These are phyloP conservation scores for Talaromyces sp. DNA, from an alignment of 2,329 filamentous ascomycete species.

Conservation along the genomic window DNA sequence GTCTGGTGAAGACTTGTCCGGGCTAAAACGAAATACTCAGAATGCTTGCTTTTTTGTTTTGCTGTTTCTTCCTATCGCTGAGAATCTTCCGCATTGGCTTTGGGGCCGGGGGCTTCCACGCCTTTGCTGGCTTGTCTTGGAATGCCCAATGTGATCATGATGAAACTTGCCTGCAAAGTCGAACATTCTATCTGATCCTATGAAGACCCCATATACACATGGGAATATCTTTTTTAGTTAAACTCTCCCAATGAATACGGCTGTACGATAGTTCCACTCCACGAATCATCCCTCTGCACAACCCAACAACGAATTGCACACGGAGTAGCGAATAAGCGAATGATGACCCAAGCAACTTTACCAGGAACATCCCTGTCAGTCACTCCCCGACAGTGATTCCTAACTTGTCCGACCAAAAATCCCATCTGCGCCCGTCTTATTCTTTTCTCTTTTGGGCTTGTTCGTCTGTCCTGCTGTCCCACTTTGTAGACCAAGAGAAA, in stretches of 20 bases:
- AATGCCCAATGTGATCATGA: too few relatives aligned
- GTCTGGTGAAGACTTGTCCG: too few relatives aligned
- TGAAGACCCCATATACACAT: too few relatives aligned
- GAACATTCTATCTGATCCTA: too few relatives aligned
- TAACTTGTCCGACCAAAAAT: constrained; percentile 10
- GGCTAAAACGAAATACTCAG: too few relatives aligned
- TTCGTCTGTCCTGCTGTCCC: constrained; percentile 6
- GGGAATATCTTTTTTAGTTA: too few relatives aligned
- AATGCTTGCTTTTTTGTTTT: too few relatives aligned
- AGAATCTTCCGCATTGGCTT: too few relatives aligned
- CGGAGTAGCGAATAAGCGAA: background rate
- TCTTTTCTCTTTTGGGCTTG: background rate
- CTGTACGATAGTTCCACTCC: background rate
- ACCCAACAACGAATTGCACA: constrained; percentile 4
- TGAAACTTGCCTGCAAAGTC: too few relatives aligned
- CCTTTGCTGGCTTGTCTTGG: too few relatives aligned
- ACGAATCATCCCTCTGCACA: constrained; percentile 16
- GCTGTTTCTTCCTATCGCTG: too few relatives aligned
- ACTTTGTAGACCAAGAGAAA: background rate
- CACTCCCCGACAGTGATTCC: constrained; percentile 3
- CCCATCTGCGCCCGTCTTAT: background rate
- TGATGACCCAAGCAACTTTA: background rate
- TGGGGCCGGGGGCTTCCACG: too few relatives aligned
- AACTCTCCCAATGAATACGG: background rate
- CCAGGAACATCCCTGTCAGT: constrained; percentile 7